phyloP scores from a whole-genome alignment of 768 basidiomycete genomes.

The Trametopsis cervina region DNA sequence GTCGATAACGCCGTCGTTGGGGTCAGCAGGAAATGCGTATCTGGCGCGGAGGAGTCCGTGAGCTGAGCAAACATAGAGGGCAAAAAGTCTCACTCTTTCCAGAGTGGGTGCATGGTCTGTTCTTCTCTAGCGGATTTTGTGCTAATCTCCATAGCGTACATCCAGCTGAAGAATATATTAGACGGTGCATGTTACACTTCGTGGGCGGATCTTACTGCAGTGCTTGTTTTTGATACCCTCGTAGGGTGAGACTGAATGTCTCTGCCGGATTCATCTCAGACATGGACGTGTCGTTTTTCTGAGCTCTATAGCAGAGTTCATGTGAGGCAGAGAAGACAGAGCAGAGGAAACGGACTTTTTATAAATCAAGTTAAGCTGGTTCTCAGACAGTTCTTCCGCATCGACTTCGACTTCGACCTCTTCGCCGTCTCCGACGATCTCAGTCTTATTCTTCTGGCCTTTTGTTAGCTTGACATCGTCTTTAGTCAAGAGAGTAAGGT shows the following conservation, averaged over 20 bases:
- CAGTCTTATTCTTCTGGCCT: slow-evolving; percentile 34
- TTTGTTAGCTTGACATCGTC: slow-evolving; percentile 35
- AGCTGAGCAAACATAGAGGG: neutral
- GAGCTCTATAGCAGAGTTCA: slow-evolving; percentile 50
- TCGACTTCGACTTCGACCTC: slow-evolving; percentile 78
- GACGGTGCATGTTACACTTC: neutral
- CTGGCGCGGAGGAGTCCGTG: slow-evolving; percentile 31
- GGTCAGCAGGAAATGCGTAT: slow-evolving; percentile 66
- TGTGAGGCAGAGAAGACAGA: neutral
- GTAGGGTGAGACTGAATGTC: slow-evolving; percentile 67
- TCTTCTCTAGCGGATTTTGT: slow-evolving; percentile 61
- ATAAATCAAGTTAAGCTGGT: slow-evolving; percentile 80
- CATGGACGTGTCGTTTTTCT: slow-evolving; percentile 69
- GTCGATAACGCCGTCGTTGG: slow-evolving; percentile 57
- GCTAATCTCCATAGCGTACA: slow-evolving; percentile 81
- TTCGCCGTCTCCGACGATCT: slow-evolving; percentile 75
- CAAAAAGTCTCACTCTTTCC: slow-evolving; percentile 67
- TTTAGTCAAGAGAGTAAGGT: slow-evolving; percentile 27
- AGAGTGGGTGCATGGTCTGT: slow-evolving; percentile 83
- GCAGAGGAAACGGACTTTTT: slow-evolving; percentile 46
- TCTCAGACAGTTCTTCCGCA: slow-evolving; percentile 72
- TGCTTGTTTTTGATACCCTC: slow-evolving; percentile 93
- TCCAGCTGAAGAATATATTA: slow-evolving; percentile 57
- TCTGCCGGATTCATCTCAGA: slow-evolving; percentile 75
- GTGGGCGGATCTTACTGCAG: slow-evolving; percentile 26